phyloP scores from a whole-genome alignment of 192 early-diverging fungal genomes.

The Chytriomyces sp. region DNA sequence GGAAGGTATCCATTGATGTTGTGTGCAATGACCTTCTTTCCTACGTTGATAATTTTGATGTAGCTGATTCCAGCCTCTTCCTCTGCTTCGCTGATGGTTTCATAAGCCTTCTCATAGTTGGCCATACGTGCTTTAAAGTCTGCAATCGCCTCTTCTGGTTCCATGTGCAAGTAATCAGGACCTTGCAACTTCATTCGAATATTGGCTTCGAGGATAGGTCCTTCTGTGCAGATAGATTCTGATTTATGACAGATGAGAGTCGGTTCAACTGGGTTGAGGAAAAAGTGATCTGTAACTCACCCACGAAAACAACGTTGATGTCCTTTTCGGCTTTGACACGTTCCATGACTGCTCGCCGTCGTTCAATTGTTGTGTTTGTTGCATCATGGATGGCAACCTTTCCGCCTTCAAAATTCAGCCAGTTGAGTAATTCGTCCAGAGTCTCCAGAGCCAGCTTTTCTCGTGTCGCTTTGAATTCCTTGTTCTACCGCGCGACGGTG shows the following conservation, averaged over 20 bases:
- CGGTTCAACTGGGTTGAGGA: background rate
- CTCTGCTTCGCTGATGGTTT: conserved; percentile 79
- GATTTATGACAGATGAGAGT: conserved; percentile 32
- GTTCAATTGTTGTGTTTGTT: conserved; percentile 87
- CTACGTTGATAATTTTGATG: conserved; percentile 96
- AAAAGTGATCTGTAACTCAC: conserved; percentile 2
- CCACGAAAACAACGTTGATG: conserved; percentile 45
- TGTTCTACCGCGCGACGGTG: conserved; percentile 54
- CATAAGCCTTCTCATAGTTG: conserved; percentile 94
- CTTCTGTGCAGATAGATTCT: conserved; percentile 87
- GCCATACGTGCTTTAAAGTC: conserved; percentile 85
- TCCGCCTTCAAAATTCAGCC: conserved; percentile 80
- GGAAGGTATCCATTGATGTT: conserved; percentile 86
- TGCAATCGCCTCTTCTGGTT: conserved; percentile 73
- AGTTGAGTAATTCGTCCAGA: conserved; percentile 86
- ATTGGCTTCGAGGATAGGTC: conserved; percentile 74
- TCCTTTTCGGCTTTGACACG: conserved; percentile 34
- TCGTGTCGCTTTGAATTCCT: conserved; percentile 69
- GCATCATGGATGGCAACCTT: conserved; percentile 89
- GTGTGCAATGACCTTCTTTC: conserved; percentile 92
- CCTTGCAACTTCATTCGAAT: conserved; percentile 87
- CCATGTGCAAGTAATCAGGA: conserved; percentile 92
- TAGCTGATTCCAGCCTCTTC: conserved; percentile 75
- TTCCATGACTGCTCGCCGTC: conserved; percentile 59
- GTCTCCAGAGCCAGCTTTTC: conserved; percentile 90